Evolutionary conservation across 1,284 basidiomycete species (phyloP).

Genomic region (Sporisorium scitamineum): DNA sequence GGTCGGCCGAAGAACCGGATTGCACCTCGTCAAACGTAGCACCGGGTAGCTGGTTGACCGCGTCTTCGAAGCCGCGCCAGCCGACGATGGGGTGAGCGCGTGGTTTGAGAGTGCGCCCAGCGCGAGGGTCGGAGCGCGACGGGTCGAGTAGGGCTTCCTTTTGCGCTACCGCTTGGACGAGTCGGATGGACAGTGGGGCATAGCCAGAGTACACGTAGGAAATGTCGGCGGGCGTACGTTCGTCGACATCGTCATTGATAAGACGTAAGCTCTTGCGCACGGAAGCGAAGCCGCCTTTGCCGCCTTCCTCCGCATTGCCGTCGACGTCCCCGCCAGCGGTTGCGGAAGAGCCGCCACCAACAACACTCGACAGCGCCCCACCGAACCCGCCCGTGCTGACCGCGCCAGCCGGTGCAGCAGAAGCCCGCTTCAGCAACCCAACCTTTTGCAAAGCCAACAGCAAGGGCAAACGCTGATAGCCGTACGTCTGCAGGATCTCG

Average conservation of each 20-base stretch:
- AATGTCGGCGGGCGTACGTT: slow-evolving; percentile 83
- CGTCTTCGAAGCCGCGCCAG: slow-evolving; percentile 97
- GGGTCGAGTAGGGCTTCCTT: slow-evolving; percentile 81
- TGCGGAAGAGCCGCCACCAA: slow-evolving; percentile 21
- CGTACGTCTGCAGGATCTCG: slow-evolving; percentile 93
- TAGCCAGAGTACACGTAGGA: slow-evolving; percentile 97
- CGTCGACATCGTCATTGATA: slow-evolving; percentile 86
- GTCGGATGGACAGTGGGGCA: slow-evolving; percentile 88
- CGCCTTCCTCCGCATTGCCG: slow-evolving; percentile 35
- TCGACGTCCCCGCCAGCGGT: slow-evolving; percentile 3
- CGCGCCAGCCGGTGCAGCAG: slow-evolving; percentile 2
- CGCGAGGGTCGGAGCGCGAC: slow-evolving; percentile 11
- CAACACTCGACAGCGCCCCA: slow-evolving; percentile 38
- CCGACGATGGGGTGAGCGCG: slow-evolving; percentile 87
- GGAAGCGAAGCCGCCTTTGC: slow-evolving; percentile 75
- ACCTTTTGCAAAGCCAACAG: slow-evolving; percentile 83
- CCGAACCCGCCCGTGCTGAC: slow-evolving; percentile 22
- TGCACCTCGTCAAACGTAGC: slow-evolving; percentile 85
- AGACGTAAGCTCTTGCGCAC: slow-evolving; percentile 88
- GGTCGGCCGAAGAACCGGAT: slow-evolving; percentile 17
- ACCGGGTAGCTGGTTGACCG: slow-evolving; percentile 83
- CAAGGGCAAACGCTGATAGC: slow-evolving; percentile 87
- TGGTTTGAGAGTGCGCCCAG: slow-evolving; percentile 3
- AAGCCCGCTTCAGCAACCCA: slow-evolving; percentile 73
- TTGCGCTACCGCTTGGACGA: slow-evolving; percentile 91